A percentile compares a stretch with the other conserved stretches of the same genome.
Evolutionary conservation across 371 early-diverging fungal species (phyloP).

Genomic region (Chytridium lagenaria): DNA sequence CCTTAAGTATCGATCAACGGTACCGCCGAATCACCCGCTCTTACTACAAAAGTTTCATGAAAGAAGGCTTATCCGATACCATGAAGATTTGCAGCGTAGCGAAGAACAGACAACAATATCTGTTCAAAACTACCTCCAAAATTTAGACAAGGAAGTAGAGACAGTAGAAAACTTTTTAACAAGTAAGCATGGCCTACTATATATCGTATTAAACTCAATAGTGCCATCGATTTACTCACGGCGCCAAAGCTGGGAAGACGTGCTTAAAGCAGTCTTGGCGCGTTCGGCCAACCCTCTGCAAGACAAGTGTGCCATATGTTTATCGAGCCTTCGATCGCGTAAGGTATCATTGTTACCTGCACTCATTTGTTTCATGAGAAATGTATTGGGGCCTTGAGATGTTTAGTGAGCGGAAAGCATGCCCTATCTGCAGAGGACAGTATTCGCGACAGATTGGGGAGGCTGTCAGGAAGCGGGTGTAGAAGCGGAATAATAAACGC

Average conservation of each 20-base stretch:
- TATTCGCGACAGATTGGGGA: too few species aligned
- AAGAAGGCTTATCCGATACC: neutral
- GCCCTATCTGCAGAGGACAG: slow-evolving; percentile 5
- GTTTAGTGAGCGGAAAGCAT: neutral
- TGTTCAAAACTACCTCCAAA: neutral
- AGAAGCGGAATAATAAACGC: too few species aligned
- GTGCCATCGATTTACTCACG: neutral
- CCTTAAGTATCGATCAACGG: neutral
- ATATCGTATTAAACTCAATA: neutral
- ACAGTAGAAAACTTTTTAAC: neutral
- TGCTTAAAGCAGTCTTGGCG: neutral
- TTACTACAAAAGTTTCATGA: slow-evolving; percentile 1
- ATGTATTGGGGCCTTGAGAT: slow-evolving; percentile 4
- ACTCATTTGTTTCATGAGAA: slow-evolving; percentile 4
- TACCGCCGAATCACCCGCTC: neutral
- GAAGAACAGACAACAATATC: neutral
- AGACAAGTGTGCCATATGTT: neutral
- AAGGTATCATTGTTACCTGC: neutral
- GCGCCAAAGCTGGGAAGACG: neutral
- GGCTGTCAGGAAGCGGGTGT: too few species aligned
- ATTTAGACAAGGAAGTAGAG: neutral
- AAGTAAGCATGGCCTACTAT: neutral
- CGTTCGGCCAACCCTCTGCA: neutral
- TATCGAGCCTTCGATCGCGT: neutral
- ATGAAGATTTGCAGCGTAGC: neutral